Base-by-base conservation (phyloP, 2,329 filamentous ascomycete genomes). In the Aspergillus viridinutans region DNA sequence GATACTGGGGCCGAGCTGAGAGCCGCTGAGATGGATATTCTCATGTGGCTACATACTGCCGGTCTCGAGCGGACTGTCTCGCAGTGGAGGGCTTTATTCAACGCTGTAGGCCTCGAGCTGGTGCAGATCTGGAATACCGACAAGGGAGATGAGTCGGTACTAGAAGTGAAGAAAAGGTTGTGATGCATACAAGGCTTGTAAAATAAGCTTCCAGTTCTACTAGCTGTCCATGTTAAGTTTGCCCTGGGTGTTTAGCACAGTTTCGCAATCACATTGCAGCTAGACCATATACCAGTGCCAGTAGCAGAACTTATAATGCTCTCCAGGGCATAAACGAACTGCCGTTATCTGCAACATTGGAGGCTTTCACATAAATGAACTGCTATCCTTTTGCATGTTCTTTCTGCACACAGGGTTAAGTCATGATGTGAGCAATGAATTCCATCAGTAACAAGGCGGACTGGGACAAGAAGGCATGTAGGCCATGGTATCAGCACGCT, bases 371-470 rank as follows among this genome's bases (percentile, higher is more conserved):
- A n/a, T n/a, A n/a, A n/a, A n/a, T n/a, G n/a, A n/a, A n/a, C n/a
- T n/a, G n/a, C n/a, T n/a, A n/a, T n/a, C n/a, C n/a, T n/a, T n/a
- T n/a, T n/a, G n/a, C n/a, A n/a, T n/a, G n/a, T n/a, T n/a, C n/a
- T n/a, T n/a, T n/a, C n/a, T n/a, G n/a, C n/a, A n/a, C n/a, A n/a
- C n/a, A n/a, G n/a, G n/a, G n/a, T n/a, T n/a, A n/a, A n/a, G 12
- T 55, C 67, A 6, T 79, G 74, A 68, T 80, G 61, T 63, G 62
- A 21, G 57, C 76, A 21, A 76, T 80, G 70, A 70, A 77, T 38
- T 54, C 60, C 2, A 71, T 80, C 25, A 77, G 75, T 0, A 76
- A 80, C 43, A 78, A 79, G 54, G 64, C 64, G 0, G 62, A 73
- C 1, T 80, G 78, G 78, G 59, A 76, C 0, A 57, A 59, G 21